These are phyloP conservation scores for Verticillium albo-atrum DNA, from an alignment of 2,329 filamentous ascomycete species.

Conservation along the genomic window DNA sequence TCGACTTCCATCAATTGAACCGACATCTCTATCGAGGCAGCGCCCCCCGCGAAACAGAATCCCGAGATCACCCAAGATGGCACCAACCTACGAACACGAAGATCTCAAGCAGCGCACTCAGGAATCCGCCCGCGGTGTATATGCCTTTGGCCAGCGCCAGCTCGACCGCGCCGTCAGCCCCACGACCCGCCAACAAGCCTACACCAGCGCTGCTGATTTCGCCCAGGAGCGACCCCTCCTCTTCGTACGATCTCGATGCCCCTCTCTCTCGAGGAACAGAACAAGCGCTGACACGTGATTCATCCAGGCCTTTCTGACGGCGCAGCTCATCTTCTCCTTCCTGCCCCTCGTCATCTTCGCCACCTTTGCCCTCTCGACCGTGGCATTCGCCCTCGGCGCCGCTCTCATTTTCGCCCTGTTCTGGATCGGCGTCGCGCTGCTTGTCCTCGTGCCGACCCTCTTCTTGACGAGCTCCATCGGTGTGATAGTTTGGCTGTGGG, in stretches of 20 bases:
- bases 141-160: conserved; percentile 37
- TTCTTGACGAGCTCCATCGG: conserved; percentile 61
- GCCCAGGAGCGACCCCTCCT: conserved; percentile 63
- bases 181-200: conserved; percentile 51
- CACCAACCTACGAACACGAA: neutral
- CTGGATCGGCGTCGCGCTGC: conserved; percentile 61
- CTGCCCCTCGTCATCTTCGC: conserved; percentile 66
- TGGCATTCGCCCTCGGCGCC: conserved; percentile 57
- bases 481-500: conserved; percentile 64
- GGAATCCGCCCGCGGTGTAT: conserved; percentile 28
- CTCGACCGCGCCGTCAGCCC: conserved; percentile 54
- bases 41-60: neutral
- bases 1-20: neutral
- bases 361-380: conserved; percentile 58
- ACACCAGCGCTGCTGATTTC: conserved; percentile 49
- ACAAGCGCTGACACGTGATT: neutral
- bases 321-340: conserved; percentile 61
- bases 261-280: neutral
- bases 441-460: conserved; percentile 65
- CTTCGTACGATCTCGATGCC: conserved; percentile 46
- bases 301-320: conserved; percentile 59
- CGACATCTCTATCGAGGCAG: neutral
- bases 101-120: conserved; percentile 18
- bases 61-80: neutral
- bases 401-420: conserved; percentile 64